A percentile compares a stretch with the other conserved stretches of the same genome.
These are phyloP conservation scores for Fistulina hepatica DNA, from an alignment of 1,284 basidiomycete genomes.

Conservation along the genomic window DNA sequence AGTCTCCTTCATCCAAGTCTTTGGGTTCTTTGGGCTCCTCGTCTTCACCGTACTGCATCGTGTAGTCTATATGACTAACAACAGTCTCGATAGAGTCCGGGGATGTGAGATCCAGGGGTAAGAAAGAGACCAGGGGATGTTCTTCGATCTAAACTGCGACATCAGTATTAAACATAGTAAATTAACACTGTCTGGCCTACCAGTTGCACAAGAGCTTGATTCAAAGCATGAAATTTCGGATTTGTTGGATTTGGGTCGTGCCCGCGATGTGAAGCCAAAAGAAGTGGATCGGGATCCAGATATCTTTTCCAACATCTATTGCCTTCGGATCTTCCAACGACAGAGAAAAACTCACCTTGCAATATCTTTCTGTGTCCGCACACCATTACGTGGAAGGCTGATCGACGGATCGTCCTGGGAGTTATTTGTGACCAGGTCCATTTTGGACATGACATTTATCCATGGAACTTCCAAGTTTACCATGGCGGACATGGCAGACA, in stretches of 20 bases:
- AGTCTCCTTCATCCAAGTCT: constrained; percentile 84
- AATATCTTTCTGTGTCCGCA: constrained; percentile 63
- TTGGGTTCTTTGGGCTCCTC: constrained; percentile 88
- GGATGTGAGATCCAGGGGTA: constrained; percentile 86
- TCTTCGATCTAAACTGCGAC: constrained; percentile 76
- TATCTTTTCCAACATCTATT: constrained; percentile 43
- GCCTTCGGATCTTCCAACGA: neutral
- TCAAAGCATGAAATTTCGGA: constrained; percentile 86
- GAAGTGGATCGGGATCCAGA: constrained; percentile 91
- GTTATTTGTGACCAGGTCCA: constrained; percentile 83
- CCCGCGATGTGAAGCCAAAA: constrained; percentile 60
- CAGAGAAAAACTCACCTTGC: constrained; percentile 44
- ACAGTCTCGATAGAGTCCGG: constrained; percentile 87
- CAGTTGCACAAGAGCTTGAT: constrained; percentile 89
- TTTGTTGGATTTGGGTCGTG: constrained; percentile 60
- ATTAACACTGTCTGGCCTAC: constrained; percentile 35
- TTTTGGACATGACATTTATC: constrained; percentile 98
- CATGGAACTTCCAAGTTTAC: constrained; percentile 94
- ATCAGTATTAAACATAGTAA: constrained; percentile 7
- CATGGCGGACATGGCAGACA: constrained; percentile 99
- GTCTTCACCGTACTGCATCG: constrained; percentile 94
- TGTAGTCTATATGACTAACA: constrained; percentile 93
- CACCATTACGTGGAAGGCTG: constrained; percentile 58
- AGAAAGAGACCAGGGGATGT: constrained; percentile 94
- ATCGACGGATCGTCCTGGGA: constrained; percentile 45